Percentiles rank a stretch among this genome's conserved stretches.
phyloP scores from a whole-genome alignment of 2,329 filamentous ascomycete species.

The Cladophialophora carrionii region DNA sequence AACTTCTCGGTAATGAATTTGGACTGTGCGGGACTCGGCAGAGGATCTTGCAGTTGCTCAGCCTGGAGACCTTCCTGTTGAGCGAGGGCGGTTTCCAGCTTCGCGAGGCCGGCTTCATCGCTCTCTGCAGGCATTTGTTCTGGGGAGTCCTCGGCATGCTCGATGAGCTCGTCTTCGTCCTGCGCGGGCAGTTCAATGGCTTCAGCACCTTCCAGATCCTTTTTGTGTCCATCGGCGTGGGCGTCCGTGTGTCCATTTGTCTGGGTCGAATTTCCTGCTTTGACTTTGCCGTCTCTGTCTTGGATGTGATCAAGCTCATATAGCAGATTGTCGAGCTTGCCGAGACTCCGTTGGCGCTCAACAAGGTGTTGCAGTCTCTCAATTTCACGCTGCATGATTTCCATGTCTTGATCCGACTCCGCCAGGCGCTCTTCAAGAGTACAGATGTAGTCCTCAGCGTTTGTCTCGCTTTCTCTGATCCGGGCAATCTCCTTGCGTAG shows the following conservation, averaged over 20 bases:
- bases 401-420: slow-evolving; percentile 92
- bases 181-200: slow-evolving; percentile 47
- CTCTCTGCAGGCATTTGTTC: slow-evolving; percentile 30
- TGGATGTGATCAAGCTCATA: slow-evolving; percentile 84
- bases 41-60: slow-evolving; percentile 55
- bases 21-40: slow-evolving; percentile 74
- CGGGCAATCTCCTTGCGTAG: slow-evolving; percentile 88
- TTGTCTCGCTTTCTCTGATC: slow-evolving; percentile 84
- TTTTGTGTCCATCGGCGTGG: slow-evolving; percentile 47
- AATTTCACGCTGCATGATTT: slow-evolving; percentile 95
- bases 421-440: slow-evolving; percentile 93
- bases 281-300: slow-evolving; percentile 55
- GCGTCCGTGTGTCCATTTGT: slow-evolving; percentile 46
- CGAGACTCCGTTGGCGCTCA: slow-evolving; percentile 90
- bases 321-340: slow-evolving; percentile 89
- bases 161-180: slow-evolving; percentile 37
- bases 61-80: slow-evolving; percentile 44
- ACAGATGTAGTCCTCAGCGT: slow-evolving; percentile 94
- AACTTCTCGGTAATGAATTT: slow-evolving; percentile 90
- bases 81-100: slow-evolving; percentile 44
- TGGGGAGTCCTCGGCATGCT: slow-evolving; percentile 34
- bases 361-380: slow-evolving; percentile 92
- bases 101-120: slow-evolving; percentile 44
- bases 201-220: slow-evolving; percentile 50
- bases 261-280: slow-evolving; percentile 41